Percentiles rank a stretch among this genome's conserved stretches.
Conservation (phyloP, 2,329 filamentous ascomycete genomes). For the Colletotrichum gigasporum region DNA sequence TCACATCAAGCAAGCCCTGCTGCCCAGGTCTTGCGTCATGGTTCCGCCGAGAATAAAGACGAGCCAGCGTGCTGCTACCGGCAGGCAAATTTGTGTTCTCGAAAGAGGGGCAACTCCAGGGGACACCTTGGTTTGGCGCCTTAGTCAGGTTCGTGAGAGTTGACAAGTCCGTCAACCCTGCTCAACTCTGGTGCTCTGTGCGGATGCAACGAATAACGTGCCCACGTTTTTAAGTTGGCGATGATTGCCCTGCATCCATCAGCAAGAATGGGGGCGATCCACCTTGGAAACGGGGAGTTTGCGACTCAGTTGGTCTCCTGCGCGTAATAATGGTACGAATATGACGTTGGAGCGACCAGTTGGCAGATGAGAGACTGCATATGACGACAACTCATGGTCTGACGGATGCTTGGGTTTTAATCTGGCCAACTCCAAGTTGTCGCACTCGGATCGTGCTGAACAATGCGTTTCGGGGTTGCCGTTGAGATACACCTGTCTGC, state of each 20-base stretch:
- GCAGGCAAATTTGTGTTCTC: conserved; percentile 5
- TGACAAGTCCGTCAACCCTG: conserved; percentile 10
- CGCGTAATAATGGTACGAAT: conserved; percentile 2
- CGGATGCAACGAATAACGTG: not conserved
- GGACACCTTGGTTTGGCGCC: not conserved
- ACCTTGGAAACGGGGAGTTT: not conserved
- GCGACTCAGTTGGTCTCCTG: conserved; percentile 9
- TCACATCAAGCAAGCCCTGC: not conserved
- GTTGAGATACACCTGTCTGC: not conserved
- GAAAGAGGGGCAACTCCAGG: not conserved
- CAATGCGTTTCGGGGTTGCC: too few relatives aligned
- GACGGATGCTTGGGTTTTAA: conserved; percentile 7
- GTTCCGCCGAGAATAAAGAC: conserved; percentile 12
- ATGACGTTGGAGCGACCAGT: conserved; percentile 1
- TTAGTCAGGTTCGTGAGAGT: conserved; percentile 8
- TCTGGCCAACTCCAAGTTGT: too few relatives aligned
- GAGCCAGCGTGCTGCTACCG: not conserved
- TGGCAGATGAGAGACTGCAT: not conserved
- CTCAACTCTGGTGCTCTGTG: conserved; percentile 1
- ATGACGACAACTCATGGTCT: not conserved
- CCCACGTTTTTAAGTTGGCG: conserved; percentile 14
- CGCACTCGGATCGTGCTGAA: too few relatives aligned
- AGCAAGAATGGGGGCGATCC: not conserved
- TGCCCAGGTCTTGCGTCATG: conserved; percentile 9
- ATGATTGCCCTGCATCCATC: not conserved